Percentiles rank a stretch among this genome's conserved stretches.
phyloP scores from a whole-genome alignment of 2,329 filamentous ascomycete genomes.

The Colletotrichum orbiculare region DNA sequence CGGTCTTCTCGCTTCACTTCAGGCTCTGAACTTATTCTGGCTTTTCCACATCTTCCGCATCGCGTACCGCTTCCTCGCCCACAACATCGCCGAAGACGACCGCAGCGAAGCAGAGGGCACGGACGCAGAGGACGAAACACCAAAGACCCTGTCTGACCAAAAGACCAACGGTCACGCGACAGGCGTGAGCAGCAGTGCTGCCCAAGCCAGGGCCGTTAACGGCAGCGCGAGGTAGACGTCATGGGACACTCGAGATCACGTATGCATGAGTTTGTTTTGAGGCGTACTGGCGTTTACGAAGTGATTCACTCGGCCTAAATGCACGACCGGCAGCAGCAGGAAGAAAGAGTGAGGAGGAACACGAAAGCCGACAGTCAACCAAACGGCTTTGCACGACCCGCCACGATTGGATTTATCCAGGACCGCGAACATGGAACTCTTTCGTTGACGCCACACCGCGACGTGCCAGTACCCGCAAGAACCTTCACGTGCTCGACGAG shows the following conservation, averaged over 20 bases:
- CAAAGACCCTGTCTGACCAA: constrained; percentile 29
- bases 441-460: too few species aligned
- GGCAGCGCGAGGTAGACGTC: constrained; percentile 10
- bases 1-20: constrained; percentile 71
- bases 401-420: too few species aligned
- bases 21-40: constrained; percentile 85
- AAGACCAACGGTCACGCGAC: constrained; percentile 31
- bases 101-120: constrained; percentile 77
- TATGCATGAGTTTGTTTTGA: constrained; percentile 8
- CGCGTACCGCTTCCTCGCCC: constrained; percentile 75
- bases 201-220: constrained; percentile 22
- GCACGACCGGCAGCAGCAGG: too few species aligned
- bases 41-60: constrained; percentile 82
- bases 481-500: background rate
- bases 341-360: too few species aligned
- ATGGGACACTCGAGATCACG: background rate
- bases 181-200: constrained; percentile 23
- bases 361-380: too few species aligned
- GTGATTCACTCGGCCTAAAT: background rate
- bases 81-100: constrained; percentile 74
- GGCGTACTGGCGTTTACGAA: background rate
- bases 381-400: too few species aligned
- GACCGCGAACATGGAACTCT: background rate
- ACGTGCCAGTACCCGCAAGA: too few species aligned
- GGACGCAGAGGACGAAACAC: constrained; percentile 52